Evolutionary conservation across 352 stramenopile genomes (phyloP).

Genomic region (Globisporangium irregulare): DNA sequence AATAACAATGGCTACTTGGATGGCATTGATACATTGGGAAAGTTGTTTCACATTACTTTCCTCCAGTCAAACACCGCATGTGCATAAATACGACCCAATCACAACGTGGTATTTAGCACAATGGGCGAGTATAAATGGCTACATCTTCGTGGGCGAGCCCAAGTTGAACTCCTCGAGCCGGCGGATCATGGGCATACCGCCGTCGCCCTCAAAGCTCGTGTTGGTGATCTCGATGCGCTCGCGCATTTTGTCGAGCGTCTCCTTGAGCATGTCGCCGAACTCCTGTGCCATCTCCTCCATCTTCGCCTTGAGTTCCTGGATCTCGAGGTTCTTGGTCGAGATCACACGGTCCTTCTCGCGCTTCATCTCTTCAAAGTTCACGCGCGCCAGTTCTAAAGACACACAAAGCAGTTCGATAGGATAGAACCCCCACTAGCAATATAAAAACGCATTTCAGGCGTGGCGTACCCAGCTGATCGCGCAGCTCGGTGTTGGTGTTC

Average conservation of each 20-base stretch:
- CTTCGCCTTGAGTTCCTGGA: slow-evolving; percentile 89
- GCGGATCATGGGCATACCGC: slow-evolving; percentile 72
- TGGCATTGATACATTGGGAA: not conserved
- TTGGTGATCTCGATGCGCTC: slow-evolving; percentile 93
- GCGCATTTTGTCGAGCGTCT: slow-evolving; percentile 93
- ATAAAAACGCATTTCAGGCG: not conserved
- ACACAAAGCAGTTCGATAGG: not conserved
- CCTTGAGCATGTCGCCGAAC: slow-evolving; percentile 94
- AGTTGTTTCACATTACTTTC: slow-evolving; percentile 1
- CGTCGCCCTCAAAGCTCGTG: slow-evolving; percentile 85
- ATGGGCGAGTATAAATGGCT: not conserved
- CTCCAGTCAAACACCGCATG: not conserved
- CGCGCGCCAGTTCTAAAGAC: slow-evolving; percentile 67
- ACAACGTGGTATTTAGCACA: slow-evolving; percentile 4
- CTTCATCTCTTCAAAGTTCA: slow-evolving; percentile 88
- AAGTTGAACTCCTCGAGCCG: slow-evolving; percentile 87
- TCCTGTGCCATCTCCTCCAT: slow-evolving; percentile 95
- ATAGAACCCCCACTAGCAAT: not conserved
- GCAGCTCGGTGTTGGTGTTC: slow-evolving; percentile 90
- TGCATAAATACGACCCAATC: slow-evolving; percentile 4
- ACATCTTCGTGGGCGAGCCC: slow-evolving; percentile 49
- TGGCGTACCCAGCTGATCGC: slow-evolving; percentile 84
- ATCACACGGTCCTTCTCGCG: slow-evolving; percentile 91
- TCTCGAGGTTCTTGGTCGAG: slow-evolving; percentile 85
- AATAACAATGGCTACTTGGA: not conserved